These are phyloP conservation scores for Hypsizygus ulmarius DNA, from an alignment of 1,284 basidiomycete genomes.

Conservation along the genomic window DNA sequence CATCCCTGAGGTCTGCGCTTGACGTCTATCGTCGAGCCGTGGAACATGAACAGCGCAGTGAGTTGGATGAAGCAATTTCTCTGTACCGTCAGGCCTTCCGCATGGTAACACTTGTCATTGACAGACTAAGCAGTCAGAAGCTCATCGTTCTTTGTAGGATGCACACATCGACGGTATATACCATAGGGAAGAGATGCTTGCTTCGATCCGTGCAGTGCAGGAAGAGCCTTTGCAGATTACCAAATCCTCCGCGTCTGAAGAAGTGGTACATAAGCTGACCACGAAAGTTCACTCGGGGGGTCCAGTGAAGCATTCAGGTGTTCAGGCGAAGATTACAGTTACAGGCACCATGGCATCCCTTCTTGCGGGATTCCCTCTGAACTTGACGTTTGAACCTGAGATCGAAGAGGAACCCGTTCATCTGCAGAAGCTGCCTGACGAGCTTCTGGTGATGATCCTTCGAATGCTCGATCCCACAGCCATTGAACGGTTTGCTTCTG, in stretches of 20 bases:
- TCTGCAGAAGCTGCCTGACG: conserved; percentile 67
- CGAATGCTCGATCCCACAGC: conserved; percentile 57
- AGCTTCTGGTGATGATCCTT: conserved; percentile 71
- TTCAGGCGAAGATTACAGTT: conserved; percentile 18
- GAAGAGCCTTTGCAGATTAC: conserved; percentile 12
- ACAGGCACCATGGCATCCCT: conserved; percentile 47
- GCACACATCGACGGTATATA: conserved; percentile 66
- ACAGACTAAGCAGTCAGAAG: background rate
- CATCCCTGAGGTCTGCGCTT: conserved; percentile 48
- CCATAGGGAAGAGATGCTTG: conserved; percentile 51
- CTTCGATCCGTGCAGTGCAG: conserved; percentile 30
- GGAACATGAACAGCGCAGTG: conserved; percentile 67
- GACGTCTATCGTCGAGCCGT: conserved; percentile 70
- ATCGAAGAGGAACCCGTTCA: conserved; percentile 58
- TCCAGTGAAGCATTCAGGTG: conserved; percentile 14
- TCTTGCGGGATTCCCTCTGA: conserved; percentile 45
- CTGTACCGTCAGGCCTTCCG: conserved; percentile 81
- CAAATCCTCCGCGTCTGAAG: conserved; percentile 7
- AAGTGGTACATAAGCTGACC: conserved; percentile 20
- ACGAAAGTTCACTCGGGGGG: conserved; percentile 15
- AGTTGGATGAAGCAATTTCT: conserved; percentile 70
- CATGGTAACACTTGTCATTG: conserved; percentile 33
- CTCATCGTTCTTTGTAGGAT: conserved; percentile 37
- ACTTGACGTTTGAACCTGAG: conserved; percentile 65
- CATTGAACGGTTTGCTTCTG: conserved; percentile 75